These are phyloP conservation scores for Apophysomyces trapeziformis DNA, from an alignment of 371 early-diverging fungal genomes.

Conservation along the genomic window DNA sequence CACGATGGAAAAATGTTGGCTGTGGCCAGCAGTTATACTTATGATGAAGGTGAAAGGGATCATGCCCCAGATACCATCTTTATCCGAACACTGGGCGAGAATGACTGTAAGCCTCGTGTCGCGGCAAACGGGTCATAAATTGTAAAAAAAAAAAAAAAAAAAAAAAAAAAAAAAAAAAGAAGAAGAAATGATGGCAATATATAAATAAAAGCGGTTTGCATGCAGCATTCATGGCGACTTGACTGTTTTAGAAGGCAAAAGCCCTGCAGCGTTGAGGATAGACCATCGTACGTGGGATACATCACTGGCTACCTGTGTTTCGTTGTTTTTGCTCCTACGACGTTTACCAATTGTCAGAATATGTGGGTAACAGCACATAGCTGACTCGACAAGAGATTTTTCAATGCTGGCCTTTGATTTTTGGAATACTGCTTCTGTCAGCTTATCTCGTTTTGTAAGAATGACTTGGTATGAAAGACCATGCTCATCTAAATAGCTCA, in stretches of 20 bases:
- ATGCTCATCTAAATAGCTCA: slow-evolving; percentile 61
- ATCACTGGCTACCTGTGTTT: slow-evolving; percentile 7
- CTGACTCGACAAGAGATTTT: slow-evolving; percentile 44
- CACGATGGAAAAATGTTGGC: slow-evolving; percentile 82
- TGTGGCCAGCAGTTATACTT: slow-evolving; percentile 91
- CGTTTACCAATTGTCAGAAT: slow-evolving; percentile 46
- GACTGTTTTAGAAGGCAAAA: neutral
- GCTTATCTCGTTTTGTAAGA: slow-evolving; percentile 68
- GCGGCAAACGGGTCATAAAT: slow-evolving; percentile 9
- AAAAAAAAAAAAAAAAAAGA: slow-evolving; percentile 3
- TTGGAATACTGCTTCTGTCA: slow-evolving; percentile 46
- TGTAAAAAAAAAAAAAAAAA: neutral
- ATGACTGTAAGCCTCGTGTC: slow-evolving; percentile 65
- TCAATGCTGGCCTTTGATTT: slow-evolving; percentile 49
- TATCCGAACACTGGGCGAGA: slow-evolving; percentile 72
- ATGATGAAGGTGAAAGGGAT: slow-evolving; percentile 92
- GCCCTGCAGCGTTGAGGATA: slow-evolving; percentile 18
- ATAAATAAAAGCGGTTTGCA: neutral
- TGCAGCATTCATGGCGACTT: neutral
- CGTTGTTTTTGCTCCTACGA: slow-evolving; percentile 16
- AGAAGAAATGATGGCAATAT: neutral
- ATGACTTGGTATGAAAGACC: slow-evolving; percentile 66
- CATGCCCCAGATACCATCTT: slow-evolving; percentile 84
- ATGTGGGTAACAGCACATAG: slow-evolving; percentile 62
- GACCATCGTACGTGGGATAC: slow-evolving; percentile 13